phyloP scores from a whole-genome alignment of 352 stramenopile species.

The Saprolegnia diclina region DNA sequence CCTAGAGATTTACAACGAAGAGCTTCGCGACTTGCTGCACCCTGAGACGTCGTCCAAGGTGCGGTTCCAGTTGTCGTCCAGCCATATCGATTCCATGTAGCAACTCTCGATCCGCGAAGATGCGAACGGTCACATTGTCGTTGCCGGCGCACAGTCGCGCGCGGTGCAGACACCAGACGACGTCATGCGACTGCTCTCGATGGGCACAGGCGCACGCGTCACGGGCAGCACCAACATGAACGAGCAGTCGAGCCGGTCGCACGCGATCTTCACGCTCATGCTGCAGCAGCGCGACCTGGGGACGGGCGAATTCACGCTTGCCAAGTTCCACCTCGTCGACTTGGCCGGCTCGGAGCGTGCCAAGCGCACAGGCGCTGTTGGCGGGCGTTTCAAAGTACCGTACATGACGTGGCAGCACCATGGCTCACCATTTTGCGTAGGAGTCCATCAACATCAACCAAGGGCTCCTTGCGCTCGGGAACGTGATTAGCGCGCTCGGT shows the following conservation, averaged over 20 bases:
- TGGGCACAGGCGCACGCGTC: conserved; percentile 67
- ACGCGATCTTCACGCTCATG: conserved; percentile 87
- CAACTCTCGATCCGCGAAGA: conserved; percentile 78
- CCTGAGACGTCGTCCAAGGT: conserved; percentile 67
- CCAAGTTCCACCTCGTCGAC: conserved; percentile 95
- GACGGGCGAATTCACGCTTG: conserved; percentile 45
- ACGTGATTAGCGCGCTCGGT: conserved; percentile 92
- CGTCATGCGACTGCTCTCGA: conserved; percentile 74
- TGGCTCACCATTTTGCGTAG: conserved; percentile 26
- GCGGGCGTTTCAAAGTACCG: conserved; percentile 67
- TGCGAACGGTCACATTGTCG: conserved; percentile 68
- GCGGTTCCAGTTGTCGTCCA: no score
- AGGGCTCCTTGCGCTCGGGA: conserved; percentile 90
- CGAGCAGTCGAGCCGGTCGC: conserved; percentile 82
- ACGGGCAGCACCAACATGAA: conserved; percentile 90
- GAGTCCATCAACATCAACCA: conserved; percentile 97
- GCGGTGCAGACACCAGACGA: conserved; percentile 66
- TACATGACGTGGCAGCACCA: background rate
- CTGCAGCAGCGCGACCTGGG: conserved; percentile 60
- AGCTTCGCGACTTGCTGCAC: conserved; percentile 92
- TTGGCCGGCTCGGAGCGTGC: conserved; percentile 92
- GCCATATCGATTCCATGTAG: conserved; percentile 28
- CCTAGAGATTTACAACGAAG: conserved; percentile 99
- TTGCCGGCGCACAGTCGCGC: conserved; percentile 78
- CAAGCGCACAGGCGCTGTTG: conserved; percentile 87